phyloP scores from a whole-genome alignment of 2,329 filamentous ascomycete species.

The Pseudophaeomoniella oleicola region DNA sequence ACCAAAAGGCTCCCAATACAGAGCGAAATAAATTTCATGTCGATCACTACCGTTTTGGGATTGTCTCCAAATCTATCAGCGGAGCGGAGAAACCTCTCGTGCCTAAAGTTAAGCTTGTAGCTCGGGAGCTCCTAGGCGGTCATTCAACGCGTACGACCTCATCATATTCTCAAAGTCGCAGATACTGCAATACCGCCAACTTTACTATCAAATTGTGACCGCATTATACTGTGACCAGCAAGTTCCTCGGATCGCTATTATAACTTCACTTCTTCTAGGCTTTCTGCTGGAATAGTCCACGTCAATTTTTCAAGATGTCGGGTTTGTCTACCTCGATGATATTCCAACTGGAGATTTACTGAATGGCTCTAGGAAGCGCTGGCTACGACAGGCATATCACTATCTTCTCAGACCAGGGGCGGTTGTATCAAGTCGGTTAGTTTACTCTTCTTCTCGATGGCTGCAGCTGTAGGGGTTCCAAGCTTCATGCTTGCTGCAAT shows the following conservation, averaged over 20 bases:
- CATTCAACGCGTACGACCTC: too few species aligned
- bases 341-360: too few species aligned
- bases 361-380: constrained; percentile 64
- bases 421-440: constrained; percentile 98
- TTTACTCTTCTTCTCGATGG: constrained; percentile 13
- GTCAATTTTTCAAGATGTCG: constrained; percentile 28
- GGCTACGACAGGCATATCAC: constrained; percentile 98
- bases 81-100: background rate
- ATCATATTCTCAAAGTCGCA: background rate
- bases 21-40: background rate
- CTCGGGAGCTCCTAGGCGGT: background rate
- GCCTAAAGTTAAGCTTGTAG: background rate
- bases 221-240: too few species aligned
- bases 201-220: too few species aligned
- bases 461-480: background rate
- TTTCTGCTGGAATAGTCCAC: background rate
- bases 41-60: background rate
- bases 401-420: constrained; percentile 97
- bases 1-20: background rate
- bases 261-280: background rate
- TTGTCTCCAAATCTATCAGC: background rate
- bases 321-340: constrained; percentile 18
- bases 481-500: background rate
- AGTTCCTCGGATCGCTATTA: too few species aligned
- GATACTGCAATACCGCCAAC: background rate